Conservation (phyloP, 2,329 filamentous ascomycete species). For the Alternaria angustiovoidea region DNA sequence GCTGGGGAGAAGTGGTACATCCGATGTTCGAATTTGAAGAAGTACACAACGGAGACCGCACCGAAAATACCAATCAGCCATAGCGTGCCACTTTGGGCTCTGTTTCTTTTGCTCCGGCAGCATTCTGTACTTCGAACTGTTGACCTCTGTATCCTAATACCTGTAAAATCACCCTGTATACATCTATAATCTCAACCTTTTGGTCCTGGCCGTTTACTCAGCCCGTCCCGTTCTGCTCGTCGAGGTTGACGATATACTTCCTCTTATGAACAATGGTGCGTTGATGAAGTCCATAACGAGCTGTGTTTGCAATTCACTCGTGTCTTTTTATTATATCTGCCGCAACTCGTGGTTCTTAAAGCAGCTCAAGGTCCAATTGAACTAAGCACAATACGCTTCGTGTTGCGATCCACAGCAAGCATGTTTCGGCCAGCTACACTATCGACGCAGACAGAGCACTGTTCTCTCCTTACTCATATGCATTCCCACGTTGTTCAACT, state of each 20-base stretch:
- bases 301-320: background rate
- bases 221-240: background rate
- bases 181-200: background rate
- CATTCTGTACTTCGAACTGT: background rate
- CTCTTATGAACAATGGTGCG: background rate
- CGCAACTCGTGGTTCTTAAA: background rate
- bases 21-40: background rate
- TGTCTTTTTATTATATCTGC: background rate
- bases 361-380: background rate
- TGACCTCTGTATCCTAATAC: background rate
- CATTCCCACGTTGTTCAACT: background rate
- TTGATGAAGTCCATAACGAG: background rate
- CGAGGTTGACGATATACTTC: background rate
- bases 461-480: background rate
- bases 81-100: background rate
- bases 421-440: background rate
- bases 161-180: background rate
- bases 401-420: background rate
- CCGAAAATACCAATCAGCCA: background rate
- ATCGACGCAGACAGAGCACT: slow-evolving; percentile 3
- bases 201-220: background rate
- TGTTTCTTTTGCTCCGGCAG: background rate
- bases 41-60: background rate
- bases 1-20: slow-evolving; percentile 19
- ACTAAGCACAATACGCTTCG: background rate